Evolutionary conservation across 495 filamentous ascomycete species (phyloP), one percentile per base, ranked within the genome.

Genomic region (Xylaria curta): DNA sequence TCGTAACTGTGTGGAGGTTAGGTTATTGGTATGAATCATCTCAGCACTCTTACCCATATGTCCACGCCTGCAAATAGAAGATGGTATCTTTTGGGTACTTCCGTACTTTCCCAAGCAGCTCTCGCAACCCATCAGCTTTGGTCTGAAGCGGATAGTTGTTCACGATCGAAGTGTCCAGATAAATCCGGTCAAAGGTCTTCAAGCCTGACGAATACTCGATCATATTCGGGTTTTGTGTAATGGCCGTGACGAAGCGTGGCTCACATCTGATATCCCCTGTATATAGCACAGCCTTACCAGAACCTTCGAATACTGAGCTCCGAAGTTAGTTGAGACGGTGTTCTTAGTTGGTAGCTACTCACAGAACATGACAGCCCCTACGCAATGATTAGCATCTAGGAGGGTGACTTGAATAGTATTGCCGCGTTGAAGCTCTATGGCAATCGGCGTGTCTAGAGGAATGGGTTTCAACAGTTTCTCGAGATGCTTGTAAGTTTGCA

Each of bases 51-150:
- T 87, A 91, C 63, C 95, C 95, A 78, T 96, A 97, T 1, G 95
- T 98, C 95, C 95, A 98, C 3, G 94, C 88, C 61, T 93, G 86
- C 61, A 98, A 88, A 79, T 97, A 92, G 75, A 98, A 97, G 6
- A 90, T 81, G 0, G 93, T 97, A 28, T 95, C 88, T 12, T 82
- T 68, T 0, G 94, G 92, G 79, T 96, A 97, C 13, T 82, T 74
- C 0, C 82, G 76, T 0, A 97, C 84, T 76, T 94, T 92, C 36
- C 85, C 77, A 3, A 97, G 76, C 3, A 98, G 86, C 76, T 97
- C 94, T 4, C 81, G 77, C 13, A 98, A 80, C 0, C 94, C 95
- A 40, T 94, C 89, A 4, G 92, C 89, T 78, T 92, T 90, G 4
- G 86, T 81, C 33, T 84, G 85, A 46, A 89, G 84, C 7, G 72